Base-by-base conservation (phyloP, 1,284 basidiomycete species). In the Austroboletus novae-zelandiae region DNA sequence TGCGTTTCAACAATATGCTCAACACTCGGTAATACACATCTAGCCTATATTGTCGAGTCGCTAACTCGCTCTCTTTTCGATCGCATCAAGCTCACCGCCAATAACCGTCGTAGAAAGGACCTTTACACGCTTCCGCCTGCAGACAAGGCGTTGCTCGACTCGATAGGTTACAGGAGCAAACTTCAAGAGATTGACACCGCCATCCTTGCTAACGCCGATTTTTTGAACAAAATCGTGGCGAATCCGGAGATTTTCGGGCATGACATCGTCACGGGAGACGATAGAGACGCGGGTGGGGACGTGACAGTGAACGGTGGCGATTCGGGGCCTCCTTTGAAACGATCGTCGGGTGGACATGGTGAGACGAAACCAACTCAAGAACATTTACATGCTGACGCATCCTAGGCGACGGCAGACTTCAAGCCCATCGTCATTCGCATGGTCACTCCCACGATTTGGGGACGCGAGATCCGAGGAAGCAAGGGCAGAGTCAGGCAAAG, bases 241-340 rank as follows among this genome's bases (percentile, higher is more conserved):
- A 75, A 86, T 66, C 83, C 88, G 0, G 83, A 84, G 58, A 89
- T 91, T 39, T 91, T 91, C 61, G 83, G 81, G 11, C 76, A 80
- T 54, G 76, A 74, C 14, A 40, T 74, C 1, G 69, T n/a, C 5
- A 3, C 66, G 13, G 60, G 61, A 2, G 62, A 61, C 7, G 56
- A 56, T 3, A 47, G 15, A 0, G 5, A 9, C 3, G 11, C 4
- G 6, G 58, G 55, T 3, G 56, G 30, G 17, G 50, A 46, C 7
- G 35, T 37, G 36, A 9, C 15, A 11, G 3, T 13, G 10, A 2
- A 9, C 15, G 35, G 18, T 14, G 37, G 20, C 8, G 39, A 45
- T 15, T 23, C 18, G 11, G 32, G 42, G 7, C 41, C 11, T 14
- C 4, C 43, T 27, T 27, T 27, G 25, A 27, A 27, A 27, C 25